phyloP scores from a whole-genome alignment of 768 basidiomycete species.

The Tephrocybe rancida region DNA sequence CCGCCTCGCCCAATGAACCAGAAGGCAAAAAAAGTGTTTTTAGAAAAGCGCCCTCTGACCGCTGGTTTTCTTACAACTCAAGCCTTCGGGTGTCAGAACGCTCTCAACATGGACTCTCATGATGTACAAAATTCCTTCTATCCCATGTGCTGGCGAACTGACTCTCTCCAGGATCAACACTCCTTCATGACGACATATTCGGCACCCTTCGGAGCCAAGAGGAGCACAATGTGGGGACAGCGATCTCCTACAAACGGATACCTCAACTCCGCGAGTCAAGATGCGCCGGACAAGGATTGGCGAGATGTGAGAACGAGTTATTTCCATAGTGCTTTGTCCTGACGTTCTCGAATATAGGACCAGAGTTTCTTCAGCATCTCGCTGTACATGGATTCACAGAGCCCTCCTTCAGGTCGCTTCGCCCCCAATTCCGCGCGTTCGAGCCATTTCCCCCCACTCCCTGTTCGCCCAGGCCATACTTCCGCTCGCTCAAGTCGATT shows the following conservation, averaged over 20 bases:
- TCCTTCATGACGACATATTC: background rate
- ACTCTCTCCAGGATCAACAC: background rate
- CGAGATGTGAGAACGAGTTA: background rate
- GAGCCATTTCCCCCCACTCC: background rate
- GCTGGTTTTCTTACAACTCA: background rate
- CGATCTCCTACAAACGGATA: background rate
- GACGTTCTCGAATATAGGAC: background rate
- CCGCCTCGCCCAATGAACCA: constrained; percentile 1
- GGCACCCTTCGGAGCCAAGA: background rate
- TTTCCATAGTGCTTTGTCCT: background rate
- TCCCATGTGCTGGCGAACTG: background rate
- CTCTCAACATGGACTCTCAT: background rate
- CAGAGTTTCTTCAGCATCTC: constrained; percentile 4
- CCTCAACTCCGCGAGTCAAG: background rate
- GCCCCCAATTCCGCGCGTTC: background rate
- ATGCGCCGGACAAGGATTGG: background rate
- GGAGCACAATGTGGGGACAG: background rate
- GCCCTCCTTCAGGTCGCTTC: background rate
- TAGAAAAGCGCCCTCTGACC: background rate
- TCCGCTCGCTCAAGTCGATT: background rate
- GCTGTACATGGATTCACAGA: constrained; percentile 3
- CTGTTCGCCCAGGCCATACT: background rate
- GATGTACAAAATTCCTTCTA: background rate
- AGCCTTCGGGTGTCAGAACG: constrained; percentile 1
- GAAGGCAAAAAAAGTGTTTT: background rate